These are phyloP conservation scores for button mushroom (Agaricus bisporus) DNA, from an alignment of 768 basidiomycete species.

Conservation along the genomic window DNA sequence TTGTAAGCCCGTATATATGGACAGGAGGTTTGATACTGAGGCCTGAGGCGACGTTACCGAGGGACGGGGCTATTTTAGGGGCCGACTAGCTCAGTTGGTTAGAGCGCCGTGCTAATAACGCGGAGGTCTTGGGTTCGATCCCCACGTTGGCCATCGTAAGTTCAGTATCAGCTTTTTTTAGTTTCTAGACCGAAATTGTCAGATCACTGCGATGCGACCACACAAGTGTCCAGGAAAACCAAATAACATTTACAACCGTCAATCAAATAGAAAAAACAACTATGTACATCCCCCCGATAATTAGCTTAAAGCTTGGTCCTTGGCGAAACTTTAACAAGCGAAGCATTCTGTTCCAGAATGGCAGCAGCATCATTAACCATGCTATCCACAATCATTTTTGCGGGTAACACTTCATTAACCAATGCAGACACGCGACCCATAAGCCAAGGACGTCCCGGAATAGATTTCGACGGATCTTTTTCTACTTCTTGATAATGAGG, in stretches of 20 bases:
- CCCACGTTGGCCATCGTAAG: slow-evolving; percentile 68
- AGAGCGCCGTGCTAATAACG: slow-evolving; percentile 87
- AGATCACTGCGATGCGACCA: too few species aligned
- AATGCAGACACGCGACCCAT: slow-evolving; percentile 79
- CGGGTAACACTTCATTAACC: slow-evolving; percentile 73
- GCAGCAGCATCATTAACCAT: slow-evolving; percentile 50
- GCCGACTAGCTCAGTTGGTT: slow-evolving; percentile 93
- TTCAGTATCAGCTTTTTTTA: too few species aligned
- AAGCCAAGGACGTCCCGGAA: slow-evolving; percentile 65
- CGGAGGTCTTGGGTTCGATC: slow-evolving; percentile 81
- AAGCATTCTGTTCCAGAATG: slow-evolving; percentile 28
- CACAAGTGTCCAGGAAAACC: too few species aligned
- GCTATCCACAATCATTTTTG: slow-evolving; percentile 74
- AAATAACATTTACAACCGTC: too few species aligned
- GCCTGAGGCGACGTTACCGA: too few species aligned
- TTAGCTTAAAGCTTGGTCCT: slow-evolving; percentile 44
- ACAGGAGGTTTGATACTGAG: too few species aligned
- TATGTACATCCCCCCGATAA: not conserved
- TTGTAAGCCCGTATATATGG: too few species aligned
- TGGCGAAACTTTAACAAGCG: slow-evolving; percentile 27
- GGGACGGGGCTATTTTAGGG: too few species aligned
- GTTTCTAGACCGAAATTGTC: too few species aligned
- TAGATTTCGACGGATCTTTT: slow-evolving; percentile 75
- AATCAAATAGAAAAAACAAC: too few species aligned
- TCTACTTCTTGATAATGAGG: slow-evolving; percentile 68